phyloP scores from a whole-genome alignment of 495 filamentous ascomycete genomes.

The Neurospora sp. region DNA sequence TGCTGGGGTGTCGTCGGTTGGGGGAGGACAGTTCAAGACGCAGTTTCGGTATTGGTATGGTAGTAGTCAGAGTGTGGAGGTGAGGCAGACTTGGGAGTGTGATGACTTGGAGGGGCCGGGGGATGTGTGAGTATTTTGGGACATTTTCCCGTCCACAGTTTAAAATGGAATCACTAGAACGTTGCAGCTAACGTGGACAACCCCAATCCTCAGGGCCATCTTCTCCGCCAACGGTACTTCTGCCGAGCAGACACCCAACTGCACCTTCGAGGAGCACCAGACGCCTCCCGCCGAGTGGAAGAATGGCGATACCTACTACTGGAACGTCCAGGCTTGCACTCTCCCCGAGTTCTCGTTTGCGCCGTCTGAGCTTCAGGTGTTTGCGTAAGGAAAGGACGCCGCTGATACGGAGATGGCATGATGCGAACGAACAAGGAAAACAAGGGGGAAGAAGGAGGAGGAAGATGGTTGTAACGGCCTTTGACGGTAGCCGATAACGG shows the following conservation, averaged over 20 bases:
- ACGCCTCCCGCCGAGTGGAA: not conserved
- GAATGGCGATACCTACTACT: not conserved
- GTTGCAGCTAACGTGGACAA: not conserved
- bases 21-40: not conserved
- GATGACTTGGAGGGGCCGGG: not conserved
- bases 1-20: not conserved
- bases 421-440: too few species aligned
- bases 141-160: too few species aligned
- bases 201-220: not conserved
- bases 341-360: not conserved
- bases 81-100: not conserved
- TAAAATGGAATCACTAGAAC: not conserved
- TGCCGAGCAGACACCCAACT: not conserved
- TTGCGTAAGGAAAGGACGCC: not conserved
- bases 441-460: too few species aligned
- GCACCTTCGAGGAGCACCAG: not conserved
- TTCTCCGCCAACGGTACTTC: not conserved
- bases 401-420: not conserved
- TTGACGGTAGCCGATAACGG: not conserved
- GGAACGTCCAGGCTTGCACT: not conserved
- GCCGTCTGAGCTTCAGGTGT: not conserved
- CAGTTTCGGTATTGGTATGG: not conserved
- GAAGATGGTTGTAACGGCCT: too few species aligned
- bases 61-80: not conserved
- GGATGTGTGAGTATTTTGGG: not conserved